Percentiles rank a stretch among this genome's conserved stretches.
These are phyloP conservation scores for Populus ilicifolia DNA, from an alignment of 345 rosid genomes.

Conservation along the genomic window DNA sequence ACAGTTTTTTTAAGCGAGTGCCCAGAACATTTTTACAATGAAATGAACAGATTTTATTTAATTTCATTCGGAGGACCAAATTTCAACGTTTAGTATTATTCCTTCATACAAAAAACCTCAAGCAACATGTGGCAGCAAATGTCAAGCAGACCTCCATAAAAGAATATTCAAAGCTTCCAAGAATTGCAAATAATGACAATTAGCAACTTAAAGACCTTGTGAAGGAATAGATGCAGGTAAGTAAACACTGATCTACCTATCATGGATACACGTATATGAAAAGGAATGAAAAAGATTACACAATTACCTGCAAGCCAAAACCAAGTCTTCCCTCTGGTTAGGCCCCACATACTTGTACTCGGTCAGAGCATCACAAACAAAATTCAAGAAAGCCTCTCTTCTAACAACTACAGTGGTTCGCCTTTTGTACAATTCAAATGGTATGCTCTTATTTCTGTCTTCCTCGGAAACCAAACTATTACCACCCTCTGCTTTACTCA, in stretches of 20 bases:
- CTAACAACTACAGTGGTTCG: conserved; percentile 74
- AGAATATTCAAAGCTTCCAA: background rate
- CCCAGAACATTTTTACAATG: background rate
- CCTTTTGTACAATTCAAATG: conserved; percentile 86
- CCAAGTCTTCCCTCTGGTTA: conserved; percentile 90
- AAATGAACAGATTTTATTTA: background rate
- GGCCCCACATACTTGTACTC: conserved; percentile 94
- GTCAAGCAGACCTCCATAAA: background rate
- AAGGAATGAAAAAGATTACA: conserved; percentile 6
- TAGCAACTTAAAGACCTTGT: background rate
- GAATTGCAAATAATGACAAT: background rate
- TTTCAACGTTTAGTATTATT: background rate
- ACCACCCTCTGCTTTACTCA: conserved; percentile 22
- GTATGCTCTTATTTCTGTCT: conserved; percentile 36
- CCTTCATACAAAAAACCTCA: background rate
- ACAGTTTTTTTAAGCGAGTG: background rate
- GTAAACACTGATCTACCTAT: background rate
- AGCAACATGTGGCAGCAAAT: background rate
- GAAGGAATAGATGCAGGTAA: background rate
- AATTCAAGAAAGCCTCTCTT: conserved; percentile 65
- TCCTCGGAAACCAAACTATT: conserved; percentile 23
- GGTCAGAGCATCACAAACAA: conserved; percentile 74
- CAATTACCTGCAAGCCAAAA: conserved; percentile 90
- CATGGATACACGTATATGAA: background rate
- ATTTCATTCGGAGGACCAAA: background rate